Base-by-base conservation (phyloP, 257 asterid species). In the Primulina eburnea region DNA sequence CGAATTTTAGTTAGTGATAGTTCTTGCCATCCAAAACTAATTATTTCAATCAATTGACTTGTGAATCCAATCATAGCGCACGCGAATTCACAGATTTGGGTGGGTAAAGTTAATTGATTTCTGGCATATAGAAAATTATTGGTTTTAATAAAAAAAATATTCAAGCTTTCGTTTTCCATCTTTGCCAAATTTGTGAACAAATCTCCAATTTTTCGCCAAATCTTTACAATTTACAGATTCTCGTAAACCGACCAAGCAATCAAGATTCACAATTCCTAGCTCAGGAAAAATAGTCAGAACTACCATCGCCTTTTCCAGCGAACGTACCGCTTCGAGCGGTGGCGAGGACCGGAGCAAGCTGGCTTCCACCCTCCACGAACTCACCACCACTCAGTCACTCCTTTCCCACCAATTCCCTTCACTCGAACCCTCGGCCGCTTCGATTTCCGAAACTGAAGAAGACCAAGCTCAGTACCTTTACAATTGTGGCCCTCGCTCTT, bases 401-500 rank as follows among this genome's bases (percentile, higher is more conserved):
- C 84, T 86, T 4, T 73, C 82, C 60, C 78, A 77, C 56, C 85
- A 82, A 67, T 81, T 79, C 68, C 79, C 83, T 37, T n/a, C 78
- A 20, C 76, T 69, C 72, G 81, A 69, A 24, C 75, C 82, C 62
- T 80, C 79, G 78, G 67, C 68, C 65, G 85, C 91, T 74, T 69
- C 90, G 61, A 74, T 81, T 69, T 82, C 89, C 26, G 84, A 65
- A 40, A 58, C 80, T 71, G 81, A 79, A 33, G 89, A 82, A 11
- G 90, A 86, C 80, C 91, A 78, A 50, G 33, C 92, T 29, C 94
- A 85, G 59, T 85, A 79, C 83, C 91, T 86, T 29, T 93, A 86
- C 88, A 93, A 86, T 70, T 77, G 81, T 65, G 96, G 91, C 69
- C 86, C 78, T 71, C 94, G 99, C 9, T 28, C 85, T 2, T 60